Conservation (phyloP, 2,329 filamentous ascomycete species). For the Aspergillus sergii region DNA sequence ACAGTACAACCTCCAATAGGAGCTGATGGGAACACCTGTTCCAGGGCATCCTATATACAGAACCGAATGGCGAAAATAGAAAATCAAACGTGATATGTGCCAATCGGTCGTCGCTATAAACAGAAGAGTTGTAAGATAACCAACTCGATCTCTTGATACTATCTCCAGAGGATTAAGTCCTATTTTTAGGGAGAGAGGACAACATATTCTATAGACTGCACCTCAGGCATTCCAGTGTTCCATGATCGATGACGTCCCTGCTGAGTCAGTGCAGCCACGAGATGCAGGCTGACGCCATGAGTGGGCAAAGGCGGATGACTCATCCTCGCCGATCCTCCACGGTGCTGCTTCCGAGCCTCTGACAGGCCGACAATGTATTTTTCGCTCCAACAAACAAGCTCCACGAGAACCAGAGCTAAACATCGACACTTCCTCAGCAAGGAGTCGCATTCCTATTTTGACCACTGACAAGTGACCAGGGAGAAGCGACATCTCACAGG, state of each 20-base stretch:
- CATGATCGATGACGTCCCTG: conserved; percentile 4
- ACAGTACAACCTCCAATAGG: not conserved
- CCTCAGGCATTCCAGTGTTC: not conserved
- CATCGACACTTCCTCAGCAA: conserved; percentile 6
- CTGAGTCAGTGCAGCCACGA: conserved; percentile 18
- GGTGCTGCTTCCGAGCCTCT: conserved; percentile 17
- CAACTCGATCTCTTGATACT: too few relatives aligned
- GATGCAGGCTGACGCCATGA: conserved; percentile 21
- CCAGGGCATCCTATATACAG: too few relatives aligned
- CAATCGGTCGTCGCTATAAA: too few relatives aligned
- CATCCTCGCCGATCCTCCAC: conserved; percentile 20
- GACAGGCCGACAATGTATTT: conserved; percentile 16
- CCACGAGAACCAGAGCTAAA: not conserved
- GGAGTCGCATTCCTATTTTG: conserved; percentile 5
- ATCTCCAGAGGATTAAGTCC: too few relatives aligned
- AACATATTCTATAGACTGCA: too few relatives aligned
- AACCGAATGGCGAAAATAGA: not conserved
- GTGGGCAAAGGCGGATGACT: conserved; percentile 17
- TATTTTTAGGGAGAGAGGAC: too few relatives aligned
- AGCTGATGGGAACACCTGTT: not conserved
- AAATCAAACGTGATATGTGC: not conserved
- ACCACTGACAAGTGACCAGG: not conserved
- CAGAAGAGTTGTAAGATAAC: too few relatives aligned
- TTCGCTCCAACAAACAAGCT: conserved; percentile 1
- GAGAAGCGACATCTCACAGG: conserved; percentile 2